Base-by-base conservation (phyloP, 768 basidiomycete genomes). In the Mycena metata region DNA sequence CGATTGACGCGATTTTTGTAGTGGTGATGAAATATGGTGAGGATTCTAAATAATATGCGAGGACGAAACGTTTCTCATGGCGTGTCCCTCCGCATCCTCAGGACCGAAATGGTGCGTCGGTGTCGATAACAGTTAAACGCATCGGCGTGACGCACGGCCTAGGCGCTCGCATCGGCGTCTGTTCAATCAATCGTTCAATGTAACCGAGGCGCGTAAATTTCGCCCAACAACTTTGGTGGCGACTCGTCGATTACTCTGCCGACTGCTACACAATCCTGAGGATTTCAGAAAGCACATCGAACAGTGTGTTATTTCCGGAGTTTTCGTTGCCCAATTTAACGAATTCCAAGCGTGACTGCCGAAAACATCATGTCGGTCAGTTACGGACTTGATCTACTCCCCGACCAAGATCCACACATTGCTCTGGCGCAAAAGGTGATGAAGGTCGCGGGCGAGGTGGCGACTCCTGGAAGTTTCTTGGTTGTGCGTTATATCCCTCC, bases 361-460 rank as follows among this genome's bases (percentile, higher is more conserved):
- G 78, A 75, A 5, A 70, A 77, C 12, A 77, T 79, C 2, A 66
- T 81, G 19, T 66, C 72, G 0, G 39, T 80, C 11, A 71, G 79
- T 0, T 78, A 80, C 59, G 80, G 80, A 1, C 72, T 79, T 47
- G 60, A 75, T 30, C 69, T 78, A n/a, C 65, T 76, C 23, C 72
- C 76, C 13, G 67, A 58, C 24, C 64, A 78, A 24, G 80, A 82
- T 54, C 79, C 79, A 8, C 79, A 76, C 49, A 73, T 82, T 35
- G 51, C 70, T 11, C 57, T 79, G 2, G 78, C 75, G 6, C 72
- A 79, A 19, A 56, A 73, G 6, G 77, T 78, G 2, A 60, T 78
- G 12, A 43, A 57, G 0, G 71, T 72, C 17, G 70, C 79, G 16
- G 71, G 71, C 5, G 66, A 72, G 11, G 74, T 77, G 2, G n/a